Base-by-base conservation (phyloP, 2,329 filamentous ascomycete genomes). In the Arthrobotrys sphaeroides region DNA sequence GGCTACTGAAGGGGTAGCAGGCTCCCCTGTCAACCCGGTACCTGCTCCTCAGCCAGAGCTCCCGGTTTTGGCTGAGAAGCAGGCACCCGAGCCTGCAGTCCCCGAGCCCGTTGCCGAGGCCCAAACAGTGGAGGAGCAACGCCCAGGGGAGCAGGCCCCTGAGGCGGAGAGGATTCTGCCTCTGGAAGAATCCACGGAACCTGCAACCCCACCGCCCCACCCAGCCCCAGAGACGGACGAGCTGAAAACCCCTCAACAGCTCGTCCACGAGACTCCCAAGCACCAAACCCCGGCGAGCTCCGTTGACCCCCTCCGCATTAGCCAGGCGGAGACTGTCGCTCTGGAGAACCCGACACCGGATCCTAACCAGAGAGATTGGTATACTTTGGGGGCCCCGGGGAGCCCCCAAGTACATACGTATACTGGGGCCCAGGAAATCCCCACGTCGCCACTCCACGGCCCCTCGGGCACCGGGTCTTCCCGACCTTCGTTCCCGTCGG, bases 311-410 rank as follows among this genome's bases (percentile, higher is more conserved):
- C 33, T 69, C n/a, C 38, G 72, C 36, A 75, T 75, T 26, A 75
- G 72, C 47, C 72, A 75, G 24, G 72, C 72, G 7, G 72, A 75
- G 36, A 75, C 72, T 10, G 64, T 75, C 9, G 45, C 72, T n/a
- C 64, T 75, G 0, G 72, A 75, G 13, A 75, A 75, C 16, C 72
- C 72, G 4, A 75, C 72, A 6, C 72, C 72, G 6, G 72, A 75
- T 43, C 57, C 69, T 2, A 49, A 49, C 40, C 72, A 75, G 6
- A 47, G 72, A 22, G 72, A 75, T 43, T 75, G 72, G 72, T 64
- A 64, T 38, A 38, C 59, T 26, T 20, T 53, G 16, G 72, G 51
- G 7, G 64, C 38, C 12, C 64, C 62, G 2, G 47, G n/a, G 7
- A 64, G 28, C 38, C 64, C 64, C 2, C 31, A 26, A 3, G 6